These are phyloP conservation scores for Citrus medica DNA, from an alignment of 345 rosid species.

Conservation along the genomic window DNA sequence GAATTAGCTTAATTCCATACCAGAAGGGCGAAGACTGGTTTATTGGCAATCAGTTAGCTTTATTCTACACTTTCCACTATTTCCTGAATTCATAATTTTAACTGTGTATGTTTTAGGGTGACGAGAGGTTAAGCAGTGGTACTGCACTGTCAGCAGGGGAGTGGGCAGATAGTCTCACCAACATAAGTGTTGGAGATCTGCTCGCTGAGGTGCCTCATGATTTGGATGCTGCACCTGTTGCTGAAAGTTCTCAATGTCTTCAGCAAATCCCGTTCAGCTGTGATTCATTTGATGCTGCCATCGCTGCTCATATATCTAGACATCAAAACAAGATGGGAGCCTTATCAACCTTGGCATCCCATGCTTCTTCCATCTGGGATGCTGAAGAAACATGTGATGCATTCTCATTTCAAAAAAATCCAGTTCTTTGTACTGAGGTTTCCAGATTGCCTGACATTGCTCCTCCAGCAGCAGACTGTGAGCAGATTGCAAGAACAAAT, in stretches of 20 bases:
- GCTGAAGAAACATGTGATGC: slow-evolving; percentile 99
- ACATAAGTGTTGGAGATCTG: slow-evolving; percentile 86
- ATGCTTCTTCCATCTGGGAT: slow-evolving; percentile 79
- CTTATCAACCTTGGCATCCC: slow-evolving; percentile 36
- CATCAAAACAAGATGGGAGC: slow-evolving; percentile 61
- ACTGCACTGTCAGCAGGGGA: slow-evolving; percentile 64
- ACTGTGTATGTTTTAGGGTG: slow-evolving; percentile 35
- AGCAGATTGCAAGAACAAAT: slow-evolving; percentile 25
- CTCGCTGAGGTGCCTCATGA: slow-evolving; percentile 66
- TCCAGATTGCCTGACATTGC: slow-evolving; percentile 26
- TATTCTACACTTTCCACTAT: background rate
- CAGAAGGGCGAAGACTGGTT: background rate
- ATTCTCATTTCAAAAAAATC: slow-evolving; percentile 67
- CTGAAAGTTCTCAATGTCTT: slow-evolving; percentile 46
- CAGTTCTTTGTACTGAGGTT: slow-evolving; percentile 26
- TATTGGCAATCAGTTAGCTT: background rate
- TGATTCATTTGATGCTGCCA: slow-evolving; percentile 98
- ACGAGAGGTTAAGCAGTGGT: slow-evolving; percentile 29
- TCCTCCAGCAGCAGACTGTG: slow-evolving; percentile 27
- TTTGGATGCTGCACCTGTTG: slow-evolving; percentile 31
- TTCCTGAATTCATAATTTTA: slow-evolving; percentile 14
- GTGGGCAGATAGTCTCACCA: slow-evolving; percentile 97
- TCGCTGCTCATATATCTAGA: slow-evolving; percentile 89
- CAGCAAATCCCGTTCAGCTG: slow-evolving; percentile 71
- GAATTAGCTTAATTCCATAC: background rate